These are phyloP conservation scores for Flaveria bidentis DNA, from an alignment of 129 eudicot species.

Conservation along the genomic window DNA sequence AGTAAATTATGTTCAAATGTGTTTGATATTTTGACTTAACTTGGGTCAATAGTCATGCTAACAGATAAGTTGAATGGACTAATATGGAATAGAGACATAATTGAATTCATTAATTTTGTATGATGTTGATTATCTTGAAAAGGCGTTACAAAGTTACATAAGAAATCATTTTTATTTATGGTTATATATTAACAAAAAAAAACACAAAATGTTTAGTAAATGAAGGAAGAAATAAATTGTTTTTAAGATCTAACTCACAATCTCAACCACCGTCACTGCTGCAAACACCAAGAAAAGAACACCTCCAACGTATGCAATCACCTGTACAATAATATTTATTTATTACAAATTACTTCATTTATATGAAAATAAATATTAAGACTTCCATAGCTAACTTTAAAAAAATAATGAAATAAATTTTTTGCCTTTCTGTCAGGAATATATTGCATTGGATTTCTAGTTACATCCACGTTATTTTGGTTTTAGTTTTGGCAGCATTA, in stretches of 20 bases:
- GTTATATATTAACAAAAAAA: neutral
- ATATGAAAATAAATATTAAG: too few relatives aligned
- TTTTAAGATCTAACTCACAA: conserved; percentile 44
- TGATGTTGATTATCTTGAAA: neutral
- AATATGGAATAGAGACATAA: conserved; percentile 10
- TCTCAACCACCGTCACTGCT: conserved; percentile 78
- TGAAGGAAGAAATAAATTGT: neutral
- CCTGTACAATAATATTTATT: conserved; percentile 43
- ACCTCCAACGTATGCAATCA: conserved; percentile 87
- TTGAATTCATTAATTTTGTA: neutral
- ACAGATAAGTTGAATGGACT: conserved; percentile 29
- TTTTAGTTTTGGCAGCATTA: conserved; percentile 24
- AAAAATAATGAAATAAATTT: neutral
- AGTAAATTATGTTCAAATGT: neutral
- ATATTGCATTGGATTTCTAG: conserved; percentile 24
- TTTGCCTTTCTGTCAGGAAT: conserved; percentile 28
- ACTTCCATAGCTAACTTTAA: neutral
- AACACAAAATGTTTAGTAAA: neutral
- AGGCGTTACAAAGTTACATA: neutral
- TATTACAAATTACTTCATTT: neutral
- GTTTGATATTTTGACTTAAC: conserved; percentile 12
- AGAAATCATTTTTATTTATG: neutral
- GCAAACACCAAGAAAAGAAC: conserved; percentile 91
- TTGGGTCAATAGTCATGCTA: conserved; percentile 29
- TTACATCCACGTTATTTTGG: conserved; percentile 9